Conservation (phyloP, 768 basidiomycete species). For the Infundibulicybe gibba region DNA sequence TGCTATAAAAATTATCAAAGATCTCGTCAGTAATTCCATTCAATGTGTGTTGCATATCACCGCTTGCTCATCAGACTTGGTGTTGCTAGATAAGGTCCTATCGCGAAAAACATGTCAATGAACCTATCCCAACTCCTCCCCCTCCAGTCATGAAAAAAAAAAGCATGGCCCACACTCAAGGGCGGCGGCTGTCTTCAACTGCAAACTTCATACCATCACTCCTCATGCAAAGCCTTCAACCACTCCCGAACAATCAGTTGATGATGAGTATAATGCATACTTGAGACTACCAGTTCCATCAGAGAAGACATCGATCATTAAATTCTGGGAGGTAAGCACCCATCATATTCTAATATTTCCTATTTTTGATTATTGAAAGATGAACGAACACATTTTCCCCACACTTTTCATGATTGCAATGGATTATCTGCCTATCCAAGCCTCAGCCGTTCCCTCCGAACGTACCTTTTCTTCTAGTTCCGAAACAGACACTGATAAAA, state of each 20-base stretch:
- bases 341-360: neutral
- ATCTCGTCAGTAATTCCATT: conserved; percentile 8
- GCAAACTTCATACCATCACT: neutral
- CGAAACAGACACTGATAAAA: conserved; percentile 7
- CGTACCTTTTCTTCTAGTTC: conserved; percentile 13
- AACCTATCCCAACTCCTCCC: neutral
- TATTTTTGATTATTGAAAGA: neutral
- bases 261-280: neutral
- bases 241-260: neutral
- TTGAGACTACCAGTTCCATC: neutral
- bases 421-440: conserved; percentile 11
- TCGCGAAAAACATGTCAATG: neutral
- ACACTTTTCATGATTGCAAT: conserved; percentile 4
- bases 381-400: neutral
- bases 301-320: neutral
- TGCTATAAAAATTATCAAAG: conserved; percentile 6
- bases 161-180: neutral
- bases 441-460: conserved; percentile 14
- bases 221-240: neutral
- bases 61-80: neutral
- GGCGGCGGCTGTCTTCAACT: neutral
- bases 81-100: neutral
- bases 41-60: neutral
- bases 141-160: neutral
- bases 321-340: conserved; percentile 6